These are phyloP conservation scores for Populus hybrid DNA, from an alignment of 441 rosid genomes.

Conservation along the genomic window DNA sequence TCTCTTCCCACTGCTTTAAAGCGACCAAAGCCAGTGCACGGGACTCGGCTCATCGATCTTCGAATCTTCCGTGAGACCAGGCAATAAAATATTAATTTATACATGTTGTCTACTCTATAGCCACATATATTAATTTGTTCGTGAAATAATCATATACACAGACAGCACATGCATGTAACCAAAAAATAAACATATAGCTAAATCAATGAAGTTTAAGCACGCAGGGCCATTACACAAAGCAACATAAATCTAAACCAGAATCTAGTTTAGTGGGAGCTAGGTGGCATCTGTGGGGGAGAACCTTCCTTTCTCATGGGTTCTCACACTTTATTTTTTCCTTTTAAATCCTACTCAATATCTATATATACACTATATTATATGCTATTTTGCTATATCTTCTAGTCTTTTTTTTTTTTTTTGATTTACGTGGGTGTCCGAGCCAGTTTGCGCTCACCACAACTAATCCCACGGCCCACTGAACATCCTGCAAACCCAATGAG, in stretches of 20 bases:
- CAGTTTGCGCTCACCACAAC: no score
- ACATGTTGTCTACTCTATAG: no score
- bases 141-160: background rate
- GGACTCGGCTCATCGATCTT: background rate
- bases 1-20: no score
- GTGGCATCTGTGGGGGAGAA: conserved; percentile 22
- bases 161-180: background rate
- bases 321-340: background rate
- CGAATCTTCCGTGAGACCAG: background rate
- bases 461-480: no score
- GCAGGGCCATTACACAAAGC: background rate
- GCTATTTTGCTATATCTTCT: background rate
- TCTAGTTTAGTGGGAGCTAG: background rate
- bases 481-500: no score
- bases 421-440: no score
- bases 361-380: background rate
- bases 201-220: background rate
- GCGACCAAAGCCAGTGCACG: no score
- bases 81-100: background rate
- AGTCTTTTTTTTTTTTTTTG: no score
- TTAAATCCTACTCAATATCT: background rate
- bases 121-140: background rate
- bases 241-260: background rate
- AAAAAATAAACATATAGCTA: background rate
- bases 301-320: conserved; percentile 15